phyloP scores from a whole-genome alignment of 2,329 filamentous ascomycete species.

The Hyphodiscus sp. region DNA sequence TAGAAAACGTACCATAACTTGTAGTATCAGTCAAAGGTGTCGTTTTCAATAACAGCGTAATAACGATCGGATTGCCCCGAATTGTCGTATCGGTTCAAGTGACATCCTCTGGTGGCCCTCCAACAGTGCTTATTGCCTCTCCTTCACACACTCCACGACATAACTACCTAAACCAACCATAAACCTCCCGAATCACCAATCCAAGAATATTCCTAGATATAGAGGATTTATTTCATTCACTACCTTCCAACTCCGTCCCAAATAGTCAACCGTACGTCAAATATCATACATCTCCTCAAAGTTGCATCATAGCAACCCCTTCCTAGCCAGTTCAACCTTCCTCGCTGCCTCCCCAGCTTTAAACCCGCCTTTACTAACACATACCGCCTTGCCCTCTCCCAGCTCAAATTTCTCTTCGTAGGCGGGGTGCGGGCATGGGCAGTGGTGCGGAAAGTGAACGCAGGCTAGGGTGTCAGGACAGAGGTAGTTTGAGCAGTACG shows the following conservation, averaged over 20 bases:
- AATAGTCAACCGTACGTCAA: neutral
- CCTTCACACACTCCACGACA: neutral
- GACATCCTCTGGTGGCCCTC: too few relatives aligned
- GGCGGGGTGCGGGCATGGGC: slow-evolving; percentile 76
- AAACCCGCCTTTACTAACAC: slow-evolving; percentile 69
- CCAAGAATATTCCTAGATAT: too few relatives aligned
- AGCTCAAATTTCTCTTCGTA: slow-evolving; percentile 74
- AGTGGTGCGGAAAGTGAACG: slow-evolving; percentile 95
- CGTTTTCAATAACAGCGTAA: too few relatives aligned
- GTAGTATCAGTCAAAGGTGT: too few relatives aligned
- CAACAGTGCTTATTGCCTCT: too few relatives aligned
- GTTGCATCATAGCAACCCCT: slow-evolving; percentile 58
- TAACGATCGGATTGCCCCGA: too few relatives aligned
- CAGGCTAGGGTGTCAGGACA: slow-evolving; percentile 93
- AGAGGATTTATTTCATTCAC: too few relatives aligned
- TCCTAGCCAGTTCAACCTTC: slow-evolving; percentile 75
- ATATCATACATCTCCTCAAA: neutral
- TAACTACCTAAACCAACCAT: neutral
- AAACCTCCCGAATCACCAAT: too few relatives aligned
- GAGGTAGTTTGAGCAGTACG: slow-evolving; percentile 87
- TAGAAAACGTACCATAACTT: too few relatives aligned
- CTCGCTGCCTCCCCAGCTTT: slow-evolving; percentile 62
- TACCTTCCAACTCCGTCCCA: neutral
- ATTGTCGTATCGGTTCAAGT: too few relatives aligned
- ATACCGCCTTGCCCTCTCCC: slow-evolving; percentile 65